Base-by-base conservation (phyloP, 176 grass and related monocot genomes). In the Miscanthus lutarioriparius region DNA sequence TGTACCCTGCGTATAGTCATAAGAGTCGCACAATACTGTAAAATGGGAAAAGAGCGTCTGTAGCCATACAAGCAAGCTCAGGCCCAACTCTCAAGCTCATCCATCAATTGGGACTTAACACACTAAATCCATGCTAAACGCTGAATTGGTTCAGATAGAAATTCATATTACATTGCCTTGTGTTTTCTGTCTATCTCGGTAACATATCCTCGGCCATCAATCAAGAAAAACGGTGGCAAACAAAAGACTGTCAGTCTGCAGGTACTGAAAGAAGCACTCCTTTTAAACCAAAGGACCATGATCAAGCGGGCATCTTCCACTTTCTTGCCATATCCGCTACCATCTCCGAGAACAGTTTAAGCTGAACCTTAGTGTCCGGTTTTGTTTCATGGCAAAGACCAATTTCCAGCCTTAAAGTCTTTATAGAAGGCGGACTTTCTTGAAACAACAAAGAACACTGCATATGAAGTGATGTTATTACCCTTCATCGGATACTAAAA, bases 381-480 rank as follows among this genome's bases (percentile, higher is more conserved):
- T 83, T 85, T 74, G 37, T 32, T 78, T 90, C 67, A 98, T 7
- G 93, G 96, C 70, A 92, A 76, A 86, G 82, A 90, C 96, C 93
- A 98, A 37, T 89, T 93, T 38, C 93, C 91, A 30, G 87, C 87
- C 63, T 65, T 95, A 77, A 98, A 98, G 28, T 92, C 81, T 26
- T 83, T 85, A 56, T 98, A 93, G 41, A 95, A 98, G 39, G 59
- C 40, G 7, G 96, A 92, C 64, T 93, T 98, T 28, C 94, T 93
- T 20, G 96, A 98, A 32, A 98, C 89, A 27, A 93, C 93, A 81
- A 88, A 98, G 79, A 98, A 95, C 47, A 98, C 93, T 98, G 91
- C 84, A 91, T 1, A 76, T 0, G 37, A 7, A 87, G 23, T 80
- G 25, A 38, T 30, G 14, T 17, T 22, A 59, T 51, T 10, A n/a